These are phyloP conservation scores for Dactylonectria macrodidyma DNA, from an alignment of 2,329 filamentous ascomycete genomes.

Conservation along the genomic window DNA sequence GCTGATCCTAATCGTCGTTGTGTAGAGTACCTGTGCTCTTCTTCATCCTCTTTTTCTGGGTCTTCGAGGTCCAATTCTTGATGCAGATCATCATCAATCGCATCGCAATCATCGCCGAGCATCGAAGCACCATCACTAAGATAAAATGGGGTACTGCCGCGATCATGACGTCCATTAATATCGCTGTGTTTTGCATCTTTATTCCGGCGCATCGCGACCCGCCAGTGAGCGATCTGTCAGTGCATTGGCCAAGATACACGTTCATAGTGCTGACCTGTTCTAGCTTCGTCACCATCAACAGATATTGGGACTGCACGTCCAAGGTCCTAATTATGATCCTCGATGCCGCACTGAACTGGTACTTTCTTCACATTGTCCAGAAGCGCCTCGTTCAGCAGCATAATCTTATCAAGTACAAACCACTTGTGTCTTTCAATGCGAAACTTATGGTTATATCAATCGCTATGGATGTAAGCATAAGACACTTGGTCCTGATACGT, in stretches of 20 bases:
- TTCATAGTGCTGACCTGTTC: not conserved
- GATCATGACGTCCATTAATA: slow-evolving; percentile 65
- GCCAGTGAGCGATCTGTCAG: slow-evolving; percentile 55
- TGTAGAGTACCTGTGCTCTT: slow-evolving; percentile 52
- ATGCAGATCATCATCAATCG: slow-evolving; percentile 71
- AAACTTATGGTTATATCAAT: slow-evolving; percentile 65
- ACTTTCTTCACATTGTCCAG: slow-evolving; percentile 65
- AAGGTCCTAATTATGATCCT: slow-evolving; percentile 67
- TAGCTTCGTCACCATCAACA: slow-evolving; percentile 60
- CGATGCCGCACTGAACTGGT: slow-evolving; percentile 66
- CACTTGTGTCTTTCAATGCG: slow-evolving; percentile 65
- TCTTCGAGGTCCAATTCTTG: slow-evolving; percentile 64
- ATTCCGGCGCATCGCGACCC: slow-evolving; percentile 62
- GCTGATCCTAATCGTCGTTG: not conserved
- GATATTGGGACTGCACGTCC: slow-evolving; percentile 67
- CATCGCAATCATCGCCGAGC: slow-evolving; percentile 64
- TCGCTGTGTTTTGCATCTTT: slow-evolving; percentile 68
- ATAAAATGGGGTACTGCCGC: slow-evolving; percentile 64
- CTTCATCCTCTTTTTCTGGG: slow-evolving; percentile 58
- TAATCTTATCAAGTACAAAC: slow-evolving; percentile 65
- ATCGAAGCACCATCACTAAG: slow-evolving; percentile 52
- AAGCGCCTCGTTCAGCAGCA: slow-evolving; percentile 61
- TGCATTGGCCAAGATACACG: not conserved
- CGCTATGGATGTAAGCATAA: slow-evolving; percentile 61
- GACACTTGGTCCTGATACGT: not conserved